Evolutionary conservation across 1,284 basidiomycete species (phyloP).

Genomic region (Leccinum pachyderme): DNA sequence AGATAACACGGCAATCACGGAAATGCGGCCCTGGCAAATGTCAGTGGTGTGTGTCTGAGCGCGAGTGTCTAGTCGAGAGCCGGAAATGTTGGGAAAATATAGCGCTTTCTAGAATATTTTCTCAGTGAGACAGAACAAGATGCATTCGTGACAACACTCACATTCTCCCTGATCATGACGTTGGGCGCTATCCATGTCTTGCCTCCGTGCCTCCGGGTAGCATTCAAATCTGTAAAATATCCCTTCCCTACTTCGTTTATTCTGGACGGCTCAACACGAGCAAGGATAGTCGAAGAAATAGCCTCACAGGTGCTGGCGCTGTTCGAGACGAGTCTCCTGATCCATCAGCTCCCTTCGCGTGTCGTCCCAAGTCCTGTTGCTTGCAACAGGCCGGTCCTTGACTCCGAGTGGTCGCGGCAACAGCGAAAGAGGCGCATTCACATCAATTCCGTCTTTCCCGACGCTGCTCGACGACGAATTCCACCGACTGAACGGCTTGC

Average conservation of each 20-base stretch:
- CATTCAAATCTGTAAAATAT: conserved; percentile 89
- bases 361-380: conserved; percentile 62
- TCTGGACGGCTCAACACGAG: conserved; percentile 40
- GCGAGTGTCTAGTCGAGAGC: conserved; percentile 61
- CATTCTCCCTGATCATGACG: conserved; percentile 87
- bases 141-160: conserved; percentile 40
- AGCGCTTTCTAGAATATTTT: conserved; percentile 65
- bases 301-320: conserved; percentile 75
- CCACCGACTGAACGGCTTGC: conserved; percentile 17
- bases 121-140: conserved; percentile 5
- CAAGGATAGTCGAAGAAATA: conserved; percentile 5
- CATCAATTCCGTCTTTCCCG: not conserved
- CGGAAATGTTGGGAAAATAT: conserved; percentile 89
- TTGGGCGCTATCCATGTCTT: conserved; percentile 95
- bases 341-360: conserved; percentile 71
- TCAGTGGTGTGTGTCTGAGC: conserved; percentile 73
- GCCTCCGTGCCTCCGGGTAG: conserved; percentile 80
- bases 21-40: conserved; percentile 74
- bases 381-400: conserved; percentile 64
- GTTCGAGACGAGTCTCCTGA: conserved; percentile 66
- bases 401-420: conserved; percentile 72
- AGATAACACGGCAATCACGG: conserved; percentile 77
- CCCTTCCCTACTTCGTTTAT: conserved; percentile 85
- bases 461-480: conserved; percentile 20
- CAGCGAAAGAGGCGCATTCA: conserved; percentile 43